A percentile compares a stretch with the other conserved stretches of the same genome.
Conservation (phyloP, 495 filamentous ascomycete species). For the Tuber melanosporum region DNA sequence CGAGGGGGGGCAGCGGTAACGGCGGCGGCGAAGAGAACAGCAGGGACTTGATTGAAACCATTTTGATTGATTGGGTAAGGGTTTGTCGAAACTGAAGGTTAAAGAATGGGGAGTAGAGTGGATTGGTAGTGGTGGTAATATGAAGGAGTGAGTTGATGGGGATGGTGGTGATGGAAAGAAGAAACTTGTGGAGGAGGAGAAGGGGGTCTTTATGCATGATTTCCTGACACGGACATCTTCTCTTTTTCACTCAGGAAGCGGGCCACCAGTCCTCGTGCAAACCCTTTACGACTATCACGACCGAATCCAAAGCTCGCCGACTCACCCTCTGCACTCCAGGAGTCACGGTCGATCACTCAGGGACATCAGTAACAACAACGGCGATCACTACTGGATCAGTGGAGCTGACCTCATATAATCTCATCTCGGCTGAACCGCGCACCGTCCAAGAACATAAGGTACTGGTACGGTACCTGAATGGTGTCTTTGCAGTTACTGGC, state of each 20-base stretch:
- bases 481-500: neutral
- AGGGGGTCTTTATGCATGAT: neutral
- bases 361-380: neutral
- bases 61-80: neutral
- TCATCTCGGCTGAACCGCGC: neutral
- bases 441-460: neutral
- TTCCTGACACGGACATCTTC: neutral
- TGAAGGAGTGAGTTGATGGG: neutral
- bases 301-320: neutral
- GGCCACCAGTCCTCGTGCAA: neutral
- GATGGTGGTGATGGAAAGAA: neutral
- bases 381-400: neutral
- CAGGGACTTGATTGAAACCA: neutral
- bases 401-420: neutral
- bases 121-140: neutral
- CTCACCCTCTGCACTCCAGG: neutral
- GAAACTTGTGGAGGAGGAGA: neutral
- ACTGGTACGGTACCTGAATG: neutral
- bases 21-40: neutral
- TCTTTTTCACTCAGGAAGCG: neutral
- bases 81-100: neutral
- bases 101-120: neutral
- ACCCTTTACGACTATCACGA: neutral
- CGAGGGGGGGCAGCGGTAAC: neutral
- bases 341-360: neutral